These are phyloP conservation scores for Hawksworthiomyces lignivorus DNA, from an alignment of 2,329 filamentous ascomycete species.

Conservation along the genomic window DNA sequence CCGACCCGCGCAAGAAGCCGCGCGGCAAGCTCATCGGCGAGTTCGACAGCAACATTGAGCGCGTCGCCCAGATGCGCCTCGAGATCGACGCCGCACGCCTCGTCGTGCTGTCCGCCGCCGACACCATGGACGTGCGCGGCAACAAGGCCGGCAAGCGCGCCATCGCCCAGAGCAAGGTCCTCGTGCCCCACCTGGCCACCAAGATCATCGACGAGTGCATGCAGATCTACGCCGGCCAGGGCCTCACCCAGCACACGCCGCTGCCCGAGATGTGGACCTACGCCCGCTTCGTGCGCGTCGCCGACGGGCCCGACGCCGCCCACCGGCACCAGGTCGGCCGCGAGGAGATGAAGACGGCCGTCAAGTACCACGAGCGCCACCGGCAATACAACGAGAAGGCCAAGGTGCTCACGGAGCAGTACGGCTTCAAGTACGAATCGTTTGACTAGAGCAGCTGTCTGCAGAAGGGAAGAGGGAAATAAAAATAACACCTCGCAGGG, in stretches of 20 bases:
- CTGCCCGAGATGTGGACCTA: constrained; percentile 81
- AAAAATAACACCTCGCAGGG: too few relatives aligned
- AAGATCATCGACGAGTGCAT: constrained; percentile 89
- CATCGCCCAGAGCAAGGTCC: constrained; percentile 94
- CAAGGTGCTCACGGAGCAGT: constrained; percentile 56
- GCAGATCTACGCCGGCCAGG: constrained; percentile 82
- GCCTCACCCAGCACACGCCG: constrained; percentile 93
- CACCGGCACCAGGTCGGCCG: constrained; percentile 73
- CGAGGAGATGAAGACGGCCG: constrained; percentile 68
- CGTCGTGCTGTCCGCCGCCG: constrained; percentile 84
- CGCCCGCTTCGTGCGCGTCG: constrained; percentile 74
- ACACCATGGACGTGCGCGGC: constrained; percentile 83
- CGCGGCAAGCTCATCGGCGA: constrained; percentile 81
- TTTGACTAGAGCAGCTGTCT: constrained; percentile 1
- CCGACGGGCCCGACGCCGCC: constrained; percentile 93
- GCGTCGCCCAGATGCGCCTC: constrained; percentile 83
- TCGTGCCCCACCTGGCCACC: constrained; percentile 74
- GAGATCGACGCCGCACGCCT: constrained; percentile 90
- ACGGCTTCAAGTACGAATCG: constrained; percentile 31
- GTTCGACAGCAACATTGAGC: constrained; percentile 92
- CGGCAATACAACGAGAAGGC: constrained; percentile 56
- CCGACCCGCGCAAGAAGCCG: constrained; percentile 81
- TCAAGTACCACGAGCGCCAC: constrained; percentile 53
- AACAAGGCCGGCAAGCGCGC: constrained; percentile 86
- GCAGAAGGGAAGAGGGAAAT: background rate